Conservation (phyloP, 1,284 basidiomycete species). For the Trichosporon faecale region DNA sequence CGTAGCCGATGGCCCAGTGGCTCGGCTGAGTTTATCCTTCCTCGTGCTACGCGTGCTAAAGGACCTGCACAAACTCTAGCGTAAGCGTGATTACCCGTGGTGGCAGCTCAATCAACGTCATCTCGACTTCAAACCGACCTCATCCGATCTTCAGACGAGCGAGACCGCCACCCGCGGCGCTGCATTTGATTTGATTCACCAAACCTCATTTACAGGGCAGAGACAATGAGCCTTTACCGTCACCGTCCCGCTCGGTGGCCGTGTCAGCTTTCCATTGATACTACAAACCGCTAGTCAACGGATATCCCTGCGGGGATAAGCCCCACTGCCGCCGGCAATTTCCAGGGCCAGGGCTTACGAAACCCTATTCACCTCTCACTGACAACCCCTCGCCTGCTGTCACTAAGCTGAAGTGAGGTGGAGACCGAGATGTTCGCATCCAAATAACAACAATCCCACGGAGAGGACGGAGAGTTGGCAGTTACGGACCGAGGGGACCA, state of each 20-base stretch:
- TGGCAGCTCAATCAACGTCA: neutral
- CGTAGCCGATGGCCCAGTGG: neutral
- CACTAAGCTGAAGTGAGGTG: neutral
- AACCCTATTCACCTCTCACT: neutral
- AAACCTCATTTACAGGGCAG: too few species aligned
- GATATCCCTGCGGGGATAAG: neutral
- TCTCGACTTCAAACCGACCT: neutral
- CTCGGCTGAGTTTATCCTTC: neutral
- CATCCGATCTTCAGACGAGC: too few species aligned
- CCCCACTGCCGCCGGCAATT: neutral
- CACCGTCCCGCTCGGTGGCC: too few species aligned
- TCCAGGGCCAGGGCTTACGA: neutral
- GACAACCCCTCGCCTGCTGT: neutral
- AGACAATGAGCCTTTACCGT: too few species aligned
- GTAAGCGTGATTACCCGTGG: neutral
- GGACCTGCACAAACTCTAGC: neutral
- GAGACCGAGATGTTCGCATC: neutral
- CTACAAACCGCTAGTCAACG: neutral
- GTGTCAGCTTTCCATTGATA: too few species aligned
- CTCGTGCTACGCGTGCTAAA: neutral
- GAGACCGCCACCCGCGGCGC: too few species aligned
- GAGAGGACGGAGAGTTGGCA: too few species aligned
- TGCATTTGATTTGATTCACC: too few species aligned
- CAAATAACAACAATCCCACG: too few species aligned
- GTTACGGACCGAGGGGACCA: too few species aligned